These are phyloP conservation scores for Phialocephala subalpina DNA, from an alignment of 2,329 filamentous ascomycete species.

Conservation along the genomic window DNA sequence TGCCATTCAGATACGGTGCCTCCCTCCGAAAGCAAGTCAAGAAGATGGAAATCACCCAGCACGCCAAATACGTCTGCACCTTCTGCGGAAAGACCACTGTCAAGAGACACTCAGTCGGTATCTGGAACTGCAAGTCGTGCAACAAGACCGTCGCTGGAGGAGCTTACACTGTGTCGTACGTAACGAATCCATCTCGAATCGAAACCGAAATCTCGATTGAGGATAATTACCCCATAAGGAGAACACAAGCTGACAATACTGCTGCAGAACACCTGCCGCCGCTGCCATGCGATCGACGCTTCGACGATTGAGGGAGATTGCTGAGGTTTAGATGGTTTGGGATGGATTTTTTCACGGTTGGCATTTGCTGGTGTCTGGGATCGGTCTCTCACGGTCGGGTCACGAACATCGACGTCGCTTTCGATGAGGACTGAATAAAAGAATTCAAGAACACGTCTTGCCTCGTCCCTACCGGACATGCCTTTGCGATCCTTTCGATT, in stretches of 20 bases:
- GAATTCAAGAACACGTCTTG: constrained; percentile 38
- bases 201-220: neutral
- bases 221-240: neutral
- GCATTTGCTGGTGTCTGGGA: constrained; percentile 47
- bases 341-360: constrained; percentile 38
- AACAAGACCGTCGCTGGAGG: constrained; percentile 93
- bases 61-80: constrained; percentile 96
- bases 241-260: constrained; percentile 17
- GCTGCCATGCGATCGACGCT: constrained; percentile 96
- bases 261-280: constrained; percentile 82
- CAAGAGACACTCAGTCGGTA: constrained; percentile 89
- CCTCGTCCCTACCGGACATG: constrained; percentile 26
- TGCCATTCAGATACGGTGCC: constrained; percentile 83
- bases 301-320: constrained; percentile 96
- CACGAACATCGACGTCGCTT: constrained; percentile 44
- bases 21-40: constrained; percentile 99
- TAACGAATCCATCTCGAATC: constrained; percentile 46
- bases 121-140: constrained; percentile 97
- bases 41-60: constrained; percentile 99
- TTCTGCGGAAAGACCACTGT: constrained; percentile 99
- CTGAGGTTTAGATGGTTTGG: constrained; percentile 77
- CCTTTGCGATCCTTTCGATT: constrained; percentile 26
- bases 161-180: constrained; percentile 97
- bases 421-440: constrained; percentile 43
- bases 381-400: constrained; percentile 36